A percentile compares a stretch with the other conserved stretches of the same genome.
Evolutionary conservation across 1,284 basidiomycete genomes (phyloP).

Genomic region (Irpex rosettiformis): DNA sequence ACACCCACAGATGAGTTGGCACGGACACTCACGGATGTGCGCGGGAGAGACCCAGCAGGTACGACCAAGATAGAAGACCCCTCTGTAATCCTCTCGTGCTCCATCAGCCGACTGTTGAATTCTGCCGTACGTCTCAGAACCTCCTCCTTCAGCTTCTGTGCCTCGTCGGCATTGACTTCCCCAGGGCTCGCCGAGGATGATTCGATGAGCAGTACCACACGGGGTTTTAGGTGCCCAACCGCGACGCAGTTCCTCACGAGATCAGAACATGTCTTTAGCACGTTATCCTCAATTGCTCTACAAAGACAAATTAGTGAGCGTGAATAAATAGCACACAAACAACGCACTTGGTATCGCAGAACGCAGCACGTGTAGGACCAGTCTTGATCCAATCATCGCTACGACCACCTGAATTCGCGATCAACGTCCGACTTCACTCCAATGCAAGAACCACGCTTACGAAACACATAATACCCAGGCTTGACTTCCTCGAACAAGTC

Average conservation of each 20-base stretch:
- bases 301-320: not conserved
- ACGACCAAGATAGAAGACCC: conserved; percentile 16
- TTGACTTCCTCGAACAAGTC: conserved; percentile 29
- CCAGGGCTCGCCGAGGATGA: conserved; percentile 3
- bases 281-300: conserved; percentile 25
- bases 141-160: conserved; percentile 11
- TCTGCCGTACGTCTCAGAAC: conserved; percentile 18
- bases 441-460: conserved; percentile 10
- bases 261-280: conserved; percentile 17
- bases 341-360: conserved; percentile 27
- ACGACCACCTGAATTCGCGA: conserved; percentile 18
- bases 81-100: conserved; percentile 22
- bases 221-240: conserved; percentile 22
- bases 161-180: conserved; percentile 1
- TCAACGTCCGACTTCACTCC: not conserved
- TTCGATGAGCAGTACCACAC: conserved; percentile 23
- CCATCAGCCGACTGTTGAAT: conserved; percentile 17
- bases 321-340: not conserved
- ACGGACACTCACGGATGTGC: conserved; percentile 18
- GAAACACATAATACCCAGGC: conserved; percentile 24
- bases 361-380: conserved; percentile 17
- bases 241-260: conserved; percentile 22
- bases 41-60: conserved; percentile 15
- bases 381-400: conserved; percentile 29
- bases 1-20: not conserved